Conservation (phyloP, 805 yeast genomes). For the Metschnikowia borealis region DNA sequence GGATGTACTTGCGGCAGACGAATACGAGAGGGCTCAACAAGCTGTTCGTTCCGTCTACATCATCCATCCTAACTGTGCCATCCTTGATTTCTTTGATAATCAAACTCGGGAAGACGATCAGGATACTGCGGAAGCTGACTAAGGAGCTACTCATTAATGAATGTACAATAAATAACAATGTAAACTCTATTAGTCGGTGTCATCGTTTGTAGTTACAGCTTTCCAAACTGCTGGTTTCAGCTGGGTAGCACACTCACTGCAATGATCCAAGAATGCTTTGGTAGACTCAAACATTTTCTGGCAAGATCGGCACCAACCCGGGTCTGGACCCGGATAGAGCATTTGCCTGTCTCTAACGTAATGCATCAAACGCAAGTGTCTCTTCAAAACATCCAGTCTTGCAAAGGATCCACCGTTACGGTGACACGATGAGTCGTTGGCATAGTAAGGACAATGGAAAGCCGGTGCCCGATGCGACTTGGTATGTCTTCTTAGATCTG, state of each 20-base stretch:
- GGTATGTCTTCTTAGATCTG: constrained; percentile 65
- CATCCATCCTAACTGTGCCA: constrained; percentile 79
- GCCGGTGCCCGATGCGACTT: constrained; percentile 64
- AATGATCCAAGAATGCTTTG: constrained; percentile 60
- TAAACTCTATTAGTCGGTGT: not conserved
- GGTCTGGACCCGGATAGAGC: constrained; percentile 33
- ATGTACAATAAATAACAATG: constrained; percentile 2
- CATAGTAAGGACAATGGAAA: constrained; percentile 73
- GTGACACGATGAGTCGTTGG: constrained; percentile 65
- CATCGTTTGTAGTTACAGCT: not conserved
- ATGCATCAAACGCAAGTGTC: constrained; percentile 70
- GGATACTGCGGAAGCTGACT: constrained; percentile 1
- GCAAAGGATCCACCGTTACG: constrained; percentile 73
- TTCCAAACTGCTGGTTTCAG: constrained; percentile 10
- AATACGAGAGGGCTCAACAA: constrained; percentile 8
- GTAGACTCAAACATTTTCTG: constrained; percentile 51
- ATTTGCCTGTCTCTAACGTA: constrained; percentile 47
- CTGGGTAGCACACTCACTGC: constrained; percentile 53
- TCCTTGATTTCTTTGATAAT: constrained; percentile 57
- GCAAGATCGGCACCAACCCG: constrained; percentile 70
- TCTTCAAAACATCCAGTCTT: constrained; percentile 67
- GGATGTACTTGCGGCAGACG: constrained; percentile 18
- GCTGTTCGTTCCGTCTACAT: constrained; percentile 32
- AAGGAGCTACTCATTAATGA: not conserved
- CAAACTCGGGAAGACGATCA: constrained; percentile 12